Evolutionary conservation across 2,329 filamentous ascomycete genomes (phyloP), one percentile per base, ranked within the genome.

Genomic region (Neoscytalidium dimidiatum): DNA sequence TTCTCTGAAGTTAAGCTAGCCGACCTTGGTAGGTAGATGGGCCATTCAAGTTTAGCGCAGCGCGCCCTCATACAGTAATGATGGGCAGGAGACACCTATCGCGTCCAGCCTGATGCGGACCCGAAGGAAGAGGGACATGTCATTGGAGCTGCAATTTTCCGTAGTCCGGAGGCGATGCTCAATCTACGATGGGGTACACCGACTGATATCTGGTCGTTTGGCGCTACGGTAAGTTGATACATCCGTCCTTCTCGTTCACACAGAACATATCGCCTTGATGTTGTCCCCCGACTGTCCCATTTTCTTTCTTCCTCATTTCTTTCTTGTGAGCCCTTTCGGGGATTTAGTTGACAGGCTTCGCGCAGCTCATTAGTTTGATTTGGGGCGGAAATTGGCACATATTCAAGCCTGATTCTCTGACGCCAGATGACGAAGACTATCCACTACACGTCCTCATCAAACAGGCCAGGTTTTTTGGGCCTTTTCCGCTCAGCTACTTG

Each of bases 151-250:
- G 67, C 74, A 26, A 75, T 79, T 38, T 80, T 74, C 67, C 67
- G 76, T 64, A 80, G 77, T 61, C 76, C 76, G 63, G 75, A 80
- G 68, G 70, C 74, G 9, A 67, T 72, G 63, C 57, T 77, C 23
- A 66, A 72, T 41, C 64, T 75, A 44, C 70, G 68, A 53, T 79
- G 76, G 76, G 77, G 74, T 49, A 74, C 72, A 43, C 69, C 77
- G 23, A 73, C 75, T 48, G 77, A 80, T 63, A 78, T 80, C 66
- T 80, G 76, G 75, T 79, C 77, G 48, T 78, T 78, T 66, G 74
- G 78, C 44, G 68, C 75, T 52, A 73, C 73, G 67, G 75, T 75
- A 69, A 64, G 74, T 73, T n/a, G n/a, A 26, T 9, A 19, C 17
- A 21, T 14, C 63, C 17, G 44, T 31, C 35, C 33, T 21, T 26